These are phyloP conservation scores for Rhizophagus sp. DNA, from an alignment of 192 early-diverging fungal species.

Conservation along the genomic window DNA sequence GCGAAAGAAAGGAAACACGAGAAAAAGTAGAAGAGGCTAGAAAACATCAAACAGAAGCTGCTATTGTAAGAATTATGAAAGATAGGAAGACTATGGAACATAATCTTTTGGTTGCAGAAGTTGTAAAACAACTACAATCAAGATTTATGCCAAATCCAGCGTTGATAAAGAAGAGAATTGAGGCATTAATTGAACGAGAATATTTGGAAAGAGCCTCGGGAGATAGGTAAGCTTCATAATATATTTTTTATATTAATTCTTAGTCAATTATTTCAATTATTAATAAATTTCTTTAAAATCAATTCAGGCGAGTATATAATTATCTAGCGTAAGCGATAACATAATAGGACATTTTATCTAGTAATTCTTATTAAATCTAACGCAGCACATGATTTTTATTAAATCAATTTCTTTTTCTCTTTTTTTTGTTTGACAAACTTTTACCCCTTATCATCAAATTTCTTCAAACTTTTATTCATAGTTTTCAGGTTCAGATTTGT, in stretches of 20 bases:
- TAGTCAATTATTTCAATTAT: neutral
- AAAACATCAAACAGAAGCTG: slow-evolving; percentile 90
- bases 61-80: slow-evolving; percentile 98
- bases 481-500: neutral
- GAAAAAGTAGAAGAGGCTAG: slow-evolving; percentile 86
- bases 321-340: slow-evolving; percentile 23
- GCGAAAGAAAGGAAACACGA: slow-evolving; percentile 79
- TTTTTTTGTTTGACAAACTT: neutral
- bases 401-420: neutral
- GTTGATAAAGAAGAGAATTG: slow-evolving; percentile 94
- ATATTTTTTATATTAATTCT: neutral
- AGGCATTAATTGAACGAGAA: slow-evolving; percentile 95
- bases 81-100: slow-evolving; percentile 85
- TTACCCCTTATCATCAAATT: neutral
- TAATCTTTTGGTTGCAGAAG: slow-evolving; percentile 82
- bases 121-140: slow-evolving; percentile 70
- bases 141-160: slow-evolving; percentile 82
- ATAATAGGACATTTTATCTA: slow-evolving; percentile 20
- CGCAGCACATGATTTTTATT: neutral
- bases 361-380: neutral
- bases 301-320: slow-evolving; percentile 27
- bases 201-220: slow-evolving; percentile 80
- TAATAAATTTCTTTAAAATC: neutral
- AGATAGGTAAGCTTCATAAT: slow-evolving; percentile 37
- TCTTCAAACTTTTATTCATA: neutral